Base-by-base conservation (phyloP, 345 rosid species). In the Hypericum androsaemum region DNA sequence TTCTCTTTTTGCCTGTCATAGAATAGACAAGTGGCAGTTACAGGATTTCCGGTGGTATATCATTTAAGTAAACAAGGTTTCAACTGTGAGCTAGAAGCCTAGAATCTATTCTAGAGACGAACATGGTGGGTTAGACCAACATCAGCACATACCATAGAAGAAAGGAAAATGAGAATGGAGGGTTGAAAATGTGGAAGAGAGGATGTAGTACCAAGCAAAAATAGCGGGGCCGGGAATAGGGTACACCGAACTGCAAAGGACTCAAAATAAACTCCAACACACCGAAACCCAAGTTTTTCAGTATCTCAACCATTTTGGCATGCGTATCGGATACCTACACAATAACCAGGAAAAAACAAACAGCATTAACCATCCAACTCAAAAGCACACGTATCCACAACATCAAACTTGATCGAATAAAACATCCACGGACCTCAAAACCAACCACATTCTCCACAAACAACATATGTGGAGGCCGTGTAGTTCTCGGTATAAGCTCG, bases 181-280 rank as follows among this genome's bases (percentile, higher is more conserved):
- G n/a, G n/a, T n/a, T n/a, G n/a, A n/a, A n/a, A n/a, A n/a, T n/a
- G n/a, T n/a, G n/a, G n/a, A n/a, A n/a, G n/a, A n/a, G n/a, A n/a
- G 13, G 54, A 39, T 14, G 57, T 10, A n/a, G 39, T 68, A 90
- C 98, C 95, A 84, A 69, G 67, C 92, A 90, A 76, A 90, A 84
- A 61, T 90, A 87, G 1, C 96, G 96, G 36, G 98, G 98, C 61
- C 98, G 75, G 48, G 98, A 87, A 77, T 87, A 90, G n/a, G 98
- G 98, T 56, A 90, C 80, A 52, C 86, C 82, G 64, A 90, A 90
- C 60, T 90, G 96, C 61, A 87, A 58, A 12, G 98, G 98, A 59
- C 92, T 90, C 89, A 90, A 69, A 32, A 90, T 82, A 60, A 87
- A 90, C 62, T 90, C 95, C 68, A 84, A 92, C 0, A 69, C 76